These are phyloP conservation scores for Mentha longifolia DNA, from an alignment of 257 asterid species.

Conservation along the genomic window DNA sequence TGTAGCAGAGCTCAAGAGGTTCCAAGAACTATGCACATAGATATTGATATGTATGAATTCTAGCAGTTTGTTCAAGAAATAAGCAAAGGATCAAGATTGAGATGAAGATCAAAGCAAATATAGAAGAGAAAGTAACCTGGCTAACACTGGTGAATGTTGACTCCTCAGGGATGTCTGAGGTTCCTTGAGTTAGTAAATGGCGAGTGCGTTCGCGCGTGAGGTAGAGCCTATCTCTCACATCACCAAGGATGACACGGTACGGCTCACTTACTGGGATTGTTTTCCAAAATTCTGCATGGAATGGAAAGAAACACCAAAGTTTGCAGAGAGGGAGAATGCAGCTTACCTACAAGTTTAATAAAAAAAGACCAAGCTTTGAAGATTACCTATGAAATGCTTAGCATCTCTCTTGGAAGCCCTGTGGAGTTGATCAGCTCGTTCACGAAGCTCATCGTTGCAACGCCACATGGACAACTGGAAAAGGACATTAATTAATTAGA, in stretches of 20 bases:
- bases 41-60: not conserved
- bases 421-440: conserved; percentile 53
- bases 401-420: conserved; percentile 53
- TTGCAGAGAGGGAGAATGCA: too few species aligned
- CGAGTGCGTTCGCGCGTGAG: conserved; percentile 72
- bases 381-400: conserved; percentile 62
- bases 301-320: too few species aligned
- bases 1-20: conserved; percentile 71
- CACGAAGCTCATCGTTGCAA: conserved; percentile 64
- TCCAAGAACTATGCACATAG: conserved; percentile 48
- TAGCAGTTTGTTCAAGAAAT: not conserved
- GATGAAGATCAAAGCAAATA: not conserved
- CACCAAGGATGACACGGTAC: conserved; percentile 69
- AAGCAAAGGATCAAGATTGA: too few species aligned
- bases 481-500: conserved; percentile 20
- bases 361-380: conserved; percentile 12
- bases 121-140: conserved; percentile 45
- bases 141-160: conserved; percentile 57
- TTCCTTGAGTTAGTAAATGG: conserved; percentile 50
- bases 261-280: conserved; percentile 60
- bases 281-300: conserved; percentile 74
- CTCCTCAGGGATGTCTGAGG: conserved; percentile 63
- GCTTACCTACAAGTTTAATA: too few species aligned
- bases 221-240: conserved; percentile 65
- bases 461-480: conserved; percentile 71